Evolutionary conservation across 257 asterid genomes (phyloP).

Genomic region (Solanum neorickii): DNA sequence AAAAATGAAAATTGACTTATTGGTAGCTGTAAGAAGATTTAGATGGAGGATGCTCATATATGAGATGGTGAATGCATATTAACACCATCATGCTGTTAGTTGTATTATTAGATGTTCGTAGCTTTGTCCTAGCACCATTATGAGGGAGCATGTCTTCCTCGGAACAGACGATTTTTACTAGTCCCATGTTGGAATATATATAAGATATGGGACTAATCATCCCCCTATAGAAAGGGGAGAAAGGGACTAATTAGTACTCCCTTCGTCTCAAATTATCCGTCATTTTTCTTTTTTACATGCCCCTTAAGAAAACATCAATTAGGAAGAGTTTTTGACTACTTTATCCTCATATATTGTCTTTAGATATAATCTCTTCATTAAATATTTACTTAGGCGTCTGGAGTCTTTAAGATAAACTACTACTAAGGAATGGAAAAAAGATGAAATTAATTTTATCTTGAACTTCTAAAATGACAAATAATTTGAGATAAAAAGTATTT

Average conservation of each 20-base stretch:
- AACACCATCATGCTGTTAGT: neutral
- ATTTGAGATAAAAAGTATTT: neutral
- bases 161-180: neutral
- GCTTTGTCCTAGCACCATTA: neutral
- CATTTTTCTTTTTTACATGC: neutral
- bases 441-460: neutral
- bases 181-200: neutral
- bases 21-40: neutral
- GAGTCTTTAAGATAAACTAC: neutral
- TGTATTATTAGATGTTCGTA: neutral
- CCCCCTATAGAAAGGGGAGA: neutral
- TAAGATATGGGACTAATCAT: neutral
- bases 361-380: neutral
- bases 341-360: neutral
- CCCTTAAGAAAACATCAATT: neutral
- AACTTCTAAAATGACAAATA: neutral
- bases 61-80: neutral
- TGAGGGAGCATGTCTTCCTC: neutral
- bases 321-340: neutral
- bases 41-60: neutral
- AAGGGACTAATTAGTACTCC: neutral
- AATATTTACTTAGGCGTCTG: neutral
- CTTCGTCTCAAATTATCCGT: neutral
- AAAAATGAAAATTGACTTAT: neutral
- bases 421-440: neutral